Conservation (phyloP, 2,329 filamentous ascomycete genomes). For the Fusarium lyarnte region DNA sequence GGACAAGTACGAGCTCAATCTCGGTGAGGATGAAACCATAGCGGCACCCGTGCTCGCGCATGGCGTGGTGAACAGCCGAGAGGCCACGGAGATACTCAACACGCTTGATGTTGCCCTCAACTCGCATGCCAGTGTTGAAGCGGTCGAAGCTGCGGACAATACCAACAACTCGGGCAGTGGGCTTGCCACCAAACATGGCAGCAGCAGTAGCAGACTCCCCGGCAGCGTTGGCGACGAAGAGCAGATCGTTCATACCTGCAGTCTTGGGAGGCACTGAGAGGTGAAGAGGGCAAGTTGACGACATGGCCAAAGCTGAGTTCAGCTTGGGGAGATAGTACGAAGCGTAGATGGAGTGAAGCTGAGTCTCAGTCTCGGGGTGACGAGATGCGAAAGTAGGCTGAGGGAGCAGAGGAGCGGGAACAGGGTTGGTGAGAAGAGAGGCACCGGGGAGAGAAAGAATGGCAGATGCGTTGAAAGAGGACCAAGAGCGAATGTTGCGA, state of each 20-base stretch:
- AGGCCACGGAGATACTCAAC: conserved; percentile 91
- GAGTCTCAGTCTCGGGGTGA: conserved; percentile 80
- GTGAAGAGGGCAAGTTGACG: conserved; percentile 72
- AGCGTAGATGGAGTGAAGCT: conserved; percentile 78
- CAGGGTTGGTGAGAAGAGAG: conserved; percentile 73
- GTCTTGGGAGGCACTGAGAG: conserved; percentile 55
- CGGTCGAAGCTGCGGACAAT: conserved; percentile 92
- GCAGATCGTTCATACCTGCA: conserved; percentile 58
- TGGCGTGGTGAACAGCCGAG: conserved; percentile 85
- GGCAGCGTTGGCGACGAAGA: conserved; percentile 72
- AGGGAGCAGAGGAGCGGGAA: conserved; percentile 70
- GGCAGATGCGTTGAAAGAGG: conserved; percentile 76
- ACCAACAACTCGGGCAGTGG: conserved; percentile 72
- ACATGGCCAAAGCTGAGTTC: conserved; percentile 83
- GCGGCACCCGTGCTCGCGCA: conserved; percentile 92
- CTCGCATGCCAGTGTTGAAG: conserved; percentile 95
- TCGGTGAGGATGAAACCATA: conserved; percentile 98
- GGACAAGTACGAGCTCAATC: conserved; percentile 91
- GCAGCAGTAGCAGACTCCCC: conserved; percentile 66
- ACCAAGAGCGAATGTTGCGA: conserved; percentile 86
- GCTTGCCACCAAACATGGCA: conserved; percentile 60
- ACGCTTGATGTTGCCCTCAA: conserved; percentile 83
- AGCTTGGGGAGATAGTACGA: conserved; percentile 86
- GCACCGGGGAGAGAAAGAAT: conserved; percentile 80
- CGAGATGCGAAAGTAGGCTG: conserved; percentile 66